phyloP scores from a whole-genome alignment of 352 stramenopile species.

The Pythium grandisporangium region DNA sequence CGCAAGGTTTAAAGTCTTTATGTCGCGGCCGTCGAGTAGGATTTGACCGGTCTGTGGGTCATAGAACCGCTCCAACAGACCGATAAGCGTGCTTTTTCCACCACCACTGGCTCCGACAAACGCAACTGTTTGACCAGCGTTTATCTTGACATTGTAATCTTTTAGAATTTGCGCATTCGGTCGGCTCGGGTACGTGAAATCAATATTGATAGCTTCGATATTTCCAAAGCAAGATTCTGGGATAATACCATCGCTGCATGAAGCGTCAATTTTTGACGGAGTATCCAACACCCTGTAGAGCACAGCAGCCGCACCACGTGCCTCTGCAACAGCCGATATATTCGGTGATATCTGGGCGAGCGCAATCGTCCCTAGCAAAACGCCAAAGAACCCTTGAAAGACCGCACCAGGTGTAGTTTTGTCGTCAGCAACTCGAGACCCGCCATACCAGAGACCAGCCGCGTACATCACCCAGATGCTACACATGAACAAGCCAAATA shows the following conservation, averaged over 20 bases:
- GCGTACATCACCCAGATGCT: constrained; percentile 45
- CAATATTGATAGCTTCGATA: constrained; percentile 21
- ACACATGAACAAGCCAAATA: constrained; percentile 15
- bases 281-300: constrained; percentile 55
- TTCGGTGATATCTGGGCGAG: constrained; percentile 45
- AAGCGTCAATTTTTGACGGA: constrained; percentile 30
- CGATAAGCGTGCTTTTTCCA: constrained; percentile 6
- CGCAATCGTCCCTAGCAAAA: constrained; percentile 33
- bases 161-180: constrained; percentile 42
- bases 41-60: constrained; percentile 50
- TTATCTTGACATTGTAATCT: constrained; percentile 46
- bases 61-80: constrained; percentile 82
- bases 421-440: constrained; percentile 17
- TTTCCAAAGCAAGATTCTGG: constrained; percentile 14
- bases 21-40: constrained; percentile 51
- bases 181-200: constrained; percentile 34
- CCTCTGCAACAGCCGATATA: constrained; percentile 31
- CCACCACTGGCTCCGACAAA: constrained; percentile 8
- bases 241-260: constrained; percentile 10
- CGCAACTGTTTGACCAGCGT: constrained; percentile 22
- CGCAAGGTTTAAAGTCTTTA: constrained; percentile 52
- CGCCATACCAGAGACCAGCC: constrained; percentile 41
- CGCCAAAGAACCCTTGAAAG: constrained; percentile 46
- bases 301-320: constrained; percentile 24
- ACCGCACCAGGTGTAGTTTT: constrained; percentile 22